Evolutionary conservation across 1,284 basidiomycete species (phyloP).

Genomic region (Taiwanofungus camphoratus): DNA sequence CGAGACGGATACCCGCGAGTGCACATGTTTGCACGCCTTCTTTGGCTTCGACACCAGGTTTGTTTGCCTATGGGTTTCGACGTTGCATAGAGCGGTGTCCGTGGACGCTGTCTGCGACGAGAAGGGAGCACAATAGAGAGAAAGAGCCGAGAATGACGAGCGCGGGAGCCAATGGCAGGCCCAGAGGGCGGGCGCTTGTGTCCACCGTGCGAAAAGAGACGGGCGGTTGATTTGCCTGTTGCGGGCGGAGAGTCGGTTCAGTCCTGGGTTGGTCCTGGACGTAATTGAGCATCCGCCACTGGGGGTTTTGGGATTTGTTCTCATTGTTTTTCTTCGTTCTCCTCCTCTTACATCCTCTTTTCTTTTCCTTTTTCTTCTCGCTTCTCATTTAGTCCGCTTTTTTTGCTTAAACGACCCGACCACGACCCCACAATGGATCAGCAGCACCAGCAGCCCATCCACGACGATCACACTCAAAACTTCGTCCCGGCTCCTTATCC

Average conservation of each 20-base stretch:
- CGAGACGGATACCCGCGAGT: too few species aligned
- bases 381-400: conserved; percentile 18
- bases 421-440: conserved; percentile 39
- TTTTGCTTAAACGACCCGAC: conserved; percentile 19
- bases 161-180: neutral
- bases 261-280: conserved; percentile 18
- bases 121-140: neutral
- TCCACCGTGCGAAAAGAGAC: conserved; percentile 1
- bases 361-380: conserved; percentile 26
- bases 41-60: too few species aligned
- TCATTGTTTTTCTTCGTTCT: conserved; percentile 23
- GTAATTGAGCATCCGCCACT: conserved; percentile 22
- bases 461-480: conserved; percentile 36
- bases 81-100: neutral
- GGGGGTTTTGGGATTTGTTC: conserved; percentile 22
- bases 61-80: too few species aligned
- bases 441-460: conserved; percentile 32
- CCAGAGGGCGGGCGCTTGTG: conserved; percentile 3
- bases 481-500: conserved; percentile 30
- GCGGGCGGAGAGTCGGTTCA: conserved; percentile 3
- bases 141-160: neutral
- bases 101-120: neutral
- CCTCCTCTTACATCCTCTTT: conserved; percentile 14
- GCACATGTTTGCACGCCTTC: too few species aligned
- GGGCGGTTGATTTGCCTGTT: conserved; percentile 4